phyloP scores from a whole-genome alignment of 768 basidiomycete species.

The Clitopilus hobsonii region DNA sequence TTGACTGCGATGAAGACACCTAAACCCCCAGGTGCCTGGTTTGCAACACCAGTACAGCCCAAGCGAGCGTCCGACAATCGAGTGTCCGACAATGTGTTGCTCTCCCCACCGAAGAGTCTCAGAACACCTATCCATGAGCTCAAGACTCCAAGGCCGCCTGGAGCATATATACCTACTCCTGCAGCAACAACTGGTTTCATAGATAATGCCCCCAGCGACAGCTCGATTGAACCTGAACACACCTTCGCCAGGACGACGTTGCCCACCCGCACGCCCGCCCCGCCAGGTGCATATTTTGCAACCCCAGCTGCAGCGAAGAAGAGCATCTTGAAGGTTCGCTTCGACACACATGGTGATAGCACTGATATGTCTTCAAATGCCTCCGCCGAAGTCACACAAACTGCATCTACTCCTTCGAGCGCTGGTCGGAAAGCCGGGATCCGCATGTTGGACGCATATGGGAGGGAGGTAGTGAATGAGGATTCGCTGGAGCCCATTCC shows the following conservation, averaged over 20 bases:
- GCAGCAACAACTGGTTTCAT: slow-evolving; percentile 8
- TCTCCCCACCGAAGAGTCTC: not conserved
- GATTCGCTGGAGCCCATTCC: not conserved
- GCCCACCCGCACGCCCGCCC: slow-evolving; percentile 56
- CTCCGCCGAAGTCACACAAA: not conserved
- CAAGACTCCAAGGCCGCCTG: slow-evolving; percentile 28
- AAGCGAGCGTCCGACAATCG: not conserved
- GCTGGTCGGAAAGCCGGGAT: slow-evolving; percentile 48
- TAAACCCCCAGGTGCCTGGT: slow-evolving; percentile 39
- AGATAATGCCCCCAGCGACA: not conserved
- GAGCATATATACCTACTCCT: slow-evolving; percentile 31
- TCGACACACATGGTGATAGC: slow-evolving; percentile 38
- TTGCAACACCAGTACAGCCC: slow-evolving; percentile 20
- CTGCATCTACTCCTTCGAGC: slow-evolving; percentile 18
- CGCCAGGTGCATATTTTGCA: slow-evolving; percentile 62
- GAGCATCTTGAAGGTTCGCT: slow-evolving; percentile 68
- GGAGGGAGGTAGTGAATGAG: slow-evolving; percentile 34
- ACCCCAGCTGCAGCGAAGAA: slow-evolving; percentile 52
- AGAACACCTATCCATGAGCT: slow-evolving; percentile 4
- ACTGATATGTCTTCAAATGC: slow-evolving; percentile 5
- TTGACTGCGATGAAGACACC: slow-evolving; percentile 36
- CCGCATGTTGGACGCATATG: slow-evolving; percentile 70
- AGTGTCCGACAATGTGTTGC: not conserved
- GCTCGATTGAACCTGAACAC: not conserved
- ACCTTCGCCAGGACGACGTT: slow-evolving; percentile 18